phyloP scores from a whole-genome alignment of 768 basidiomycete genomes.

The Naganishia kalamii region DNA sequence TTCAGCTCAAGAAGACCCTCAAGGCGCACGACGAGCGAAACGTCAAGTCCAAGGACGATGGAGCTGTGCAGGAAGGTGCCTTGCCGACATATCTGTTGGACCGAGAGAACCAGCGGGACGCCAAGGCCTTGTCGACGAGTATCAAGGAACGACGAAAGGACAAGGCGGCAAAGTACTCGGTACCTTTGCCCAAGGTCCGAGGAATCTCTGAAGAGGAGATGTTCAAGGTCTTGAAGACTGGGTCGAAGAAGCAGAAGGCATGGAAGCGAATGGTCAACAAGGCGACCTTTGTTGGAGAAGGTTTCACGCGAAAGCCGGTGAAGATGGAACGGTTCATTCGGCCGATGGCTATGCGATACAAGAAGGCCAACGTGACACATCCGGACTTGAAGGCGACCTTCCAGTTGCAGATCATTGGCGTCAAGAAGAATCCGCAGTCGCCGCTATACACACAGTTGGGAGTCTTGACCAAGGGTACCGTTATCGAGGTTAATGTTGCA shows the following conservation, averaged over 20 bases:
- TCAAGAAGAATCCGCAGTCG: constrained; percentile 99
- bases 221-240: constrained; percentile 98
- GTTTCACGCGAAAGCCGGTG: constrained; percentile 95
- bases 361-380: constrained; percentile 98
- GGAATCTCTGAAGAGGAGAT: constrained; percentile 99
- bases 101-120: constrained; percentile 95
- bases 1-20: constrained; percentile 98
- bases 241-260: constrained; percentile 88
- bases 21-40: constrained; percentile 99
- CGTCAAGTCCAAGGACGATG: constrained; percentile 80
- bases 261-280: constrained; percentile 99
- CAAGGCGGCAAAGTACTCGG: constrained; percentile 95
- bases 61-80: constrained; percentile 75
- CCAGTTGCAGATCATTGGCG: constrained; percentile 92
- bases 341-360: constrained; percentile 94
- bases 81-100: constrained; percentile 93
- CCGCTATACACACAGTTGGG: constrained; percentile 51
- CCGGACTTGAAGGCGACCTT: constrained; percentile 98
- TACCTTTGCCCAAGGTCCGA: constrained; percentile 90
- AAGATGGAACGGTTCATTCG: constrained; percentile 98
- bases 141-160: constrained; percentile 99
- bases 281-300: constrained; percentile 96
- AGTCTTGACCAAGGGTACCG: constrained; percentile 95
- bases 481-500: constrained; percentile 98
- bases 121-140: constrained; percentile 88